A percentile compares a stretch with the other conserved stretches of the same genome.
Conservation (phyloP, 371 early-diverging fungal genomes). For the Saksenaea vasiformis region DNA sequence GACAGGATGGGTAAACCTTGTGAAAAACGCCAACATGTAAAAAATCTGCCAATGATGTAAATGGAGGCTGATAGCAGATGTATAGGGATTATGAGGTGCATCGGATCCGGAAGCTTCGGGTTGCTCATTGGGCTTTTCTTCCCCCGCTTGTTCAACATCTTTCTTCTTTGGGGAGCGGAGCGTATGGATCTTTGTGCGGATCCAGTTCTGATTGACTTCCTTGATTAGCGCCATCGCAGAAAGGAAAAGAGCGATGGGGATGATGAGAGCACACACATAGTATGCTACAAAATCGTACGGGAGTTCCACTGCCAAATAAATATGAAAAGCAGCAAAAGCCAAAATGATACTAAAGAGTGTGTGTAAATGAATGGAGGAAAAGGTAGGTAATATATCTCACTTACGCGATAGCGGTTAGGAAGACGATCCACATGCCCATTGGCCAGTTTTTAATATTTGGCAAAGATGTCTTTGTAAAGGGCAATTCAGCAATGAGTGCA, state of each 20-base stretch:
- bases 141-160: neutral
- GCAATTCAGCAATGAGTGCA: slow-evolving; percentile 67
- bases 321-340: slow-evolving; percentile 62
- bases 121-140: slow-evolving; percentile 8
- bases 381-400: neutral
- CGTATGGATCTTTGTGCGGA: slow-evolving; percentile 21
- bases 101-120: slow-evolving; percentile 11
- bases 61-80: slow-evolving; percentile 50
- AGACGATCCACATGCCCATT: slow-evolving; percentile 67
- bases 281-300: slow-evolving; percentile 50
- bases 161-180: neutral
- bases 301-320: slow-evolving; percentile 49
- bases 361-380: neutral
- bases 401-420: slow-evolving; percentile 57
- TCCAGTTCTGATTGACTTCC: slow-evolving; percentile 49
- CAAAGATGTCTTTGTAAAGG: slow-evolving; percentile 72
- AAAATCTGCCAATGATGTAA: slow-evolving; percentile 90
- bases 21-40: slow-evolving; percentile 82
- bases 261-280: slow-evolving; percentile 58
- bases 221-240: slow-evolving; percentile 39
- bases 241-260: slow-evolving; percentile 54
- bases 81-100: slow-evolving; percentile 21
- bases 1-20: slow-evolving; percentile 68
- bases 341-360: slow-evolving; percentile 42
- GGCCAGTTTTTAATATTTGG: slow-evolving; percentile 75